Conservation (phyloP, 176 grass and related monocot species). For the Triticum timopheevii region DNA sequence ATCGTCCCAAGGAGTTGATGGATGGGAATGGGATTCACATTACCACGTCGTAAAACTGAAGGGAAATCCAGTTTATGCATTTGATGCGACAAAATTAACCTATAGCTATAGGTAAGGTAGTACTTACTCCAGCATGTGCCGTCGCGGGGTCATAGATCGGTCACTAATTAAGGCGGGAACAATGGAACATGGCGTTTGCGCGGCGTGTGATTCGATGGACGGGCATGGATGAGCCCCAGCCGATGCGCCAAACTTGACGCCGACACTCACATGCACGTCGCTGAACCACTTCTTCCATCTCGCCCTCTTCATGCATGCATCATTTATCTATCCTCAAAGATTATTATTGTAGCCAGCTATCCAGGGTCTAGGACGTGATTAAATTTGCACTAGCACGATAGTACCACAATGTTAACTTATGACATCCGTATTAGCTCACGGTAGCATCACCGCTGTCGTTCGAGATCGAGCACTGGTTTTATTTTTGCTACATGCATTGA, state of each 20-base stretch:
- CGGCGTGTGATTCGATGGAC: neutral
- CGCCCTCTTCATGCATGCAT: no score
- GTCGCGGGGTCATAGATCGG: neutral
- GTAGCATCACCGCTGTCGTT: neutral
- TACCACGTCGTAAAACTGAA: neutral
- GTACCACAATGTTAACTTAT: no score
- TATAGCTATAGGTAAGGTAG: neutral
- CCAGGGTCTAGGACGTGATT: no score
- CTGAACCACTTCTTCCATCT: neutral
- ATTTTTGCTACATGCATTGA: no score
- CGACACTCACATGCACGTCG: neutral
- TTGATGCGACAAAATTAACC: neutral
- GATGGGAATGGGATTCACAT: no score
- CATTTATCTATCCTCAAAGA: no score
- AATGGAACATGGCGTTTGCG: neutral
- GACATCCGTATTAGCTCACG: slow-evolving; percentile 25
- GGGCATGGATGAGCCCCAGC: neutral
- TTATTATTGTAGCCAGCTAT: no score
- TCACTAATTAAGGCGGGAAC: neutral
- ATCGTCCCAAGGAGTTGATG: no score
- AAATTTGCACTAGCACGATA: no score
- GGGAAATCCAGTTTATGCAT: no score
- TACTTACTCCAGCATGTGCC: neutral
- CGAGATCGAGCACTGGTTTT: no score
- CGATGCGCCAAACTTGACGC: neutral